Evolutionary conservation across 208 protist genomes (phyloP).

Genomic region (Leishmania arabica): DNA sequence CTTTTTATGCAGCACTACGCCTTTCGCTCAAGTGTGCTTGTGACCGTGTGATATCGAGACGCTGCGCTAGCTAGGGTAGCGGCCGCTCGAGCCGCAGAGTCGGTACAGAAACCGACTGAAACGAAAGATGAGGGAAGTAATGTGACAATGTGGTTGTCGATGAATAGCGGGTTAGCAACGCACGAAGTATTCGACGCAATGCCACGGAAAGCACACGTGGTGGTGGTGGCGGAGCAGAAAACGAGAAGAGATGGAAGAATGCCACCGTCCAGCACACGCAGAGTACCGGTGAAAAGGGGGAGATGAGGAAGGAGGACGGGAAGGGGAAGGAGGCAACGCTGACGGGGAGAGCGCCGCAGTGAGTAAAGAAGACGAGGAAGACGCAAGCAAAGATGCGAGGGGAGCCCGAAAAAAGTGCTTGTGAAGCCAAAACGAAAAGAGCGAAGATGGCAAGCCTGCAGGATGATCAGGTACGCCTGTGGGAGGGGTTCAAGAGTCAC

Average conservation of each 20-base stretch:
- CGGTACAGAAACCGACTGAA: neutral
- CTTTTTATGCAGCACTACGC: neutral
- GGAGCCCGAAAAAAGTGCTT: neutral
- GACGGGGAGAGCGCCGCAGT: neutral
- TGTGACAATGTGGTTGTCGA: neutral
- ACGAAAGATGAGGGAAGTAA: neutral
- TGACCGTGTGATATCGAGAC: neutral
- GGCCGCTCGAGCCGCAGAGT: neutral
- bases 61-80: neutral
- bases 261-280: neutral
- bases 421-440: neutral
- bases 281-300: neutral
- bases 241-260: neutral
- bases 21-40: neutral
- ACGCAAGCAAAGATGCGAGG: neutral
- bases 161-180: neutral
- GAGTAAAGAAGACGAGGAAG: neutral
- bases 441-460: neutral
- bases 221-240: neutral
- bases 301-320: neutral
- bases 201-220: neutral
- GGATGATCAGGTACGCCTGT: neutral
- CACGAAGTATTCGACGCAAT: neutral
- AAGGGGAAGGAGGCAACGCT: neutral
- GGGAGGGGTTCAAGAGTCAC: neutral